phyloP scores from a whole-genome alignment of 306 rosid genomes.

The Purshia tridentata region DNA sequence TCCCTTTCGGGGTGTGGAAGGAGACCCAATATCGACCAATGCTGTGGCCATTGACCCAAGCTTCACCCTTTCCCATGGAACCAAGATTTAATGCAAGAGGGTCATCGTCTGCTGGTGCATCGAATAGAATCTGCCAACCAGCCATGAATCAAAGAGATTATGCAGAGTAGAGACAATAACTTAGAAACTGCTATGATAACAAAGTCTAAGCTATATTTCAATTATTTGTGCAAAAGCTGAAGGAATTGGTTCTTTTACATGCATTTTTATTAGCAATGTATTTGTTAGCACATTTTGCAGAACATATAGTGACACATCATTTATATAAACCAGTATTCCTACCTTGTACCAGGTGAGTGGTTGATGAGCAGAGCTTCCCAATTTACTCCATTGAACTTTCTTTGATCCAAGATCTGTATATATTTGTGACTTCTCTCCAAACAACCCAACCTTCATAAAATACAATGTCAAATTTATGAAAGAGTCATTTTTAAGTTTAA shows the following conservation, averaged over 20 bases:
- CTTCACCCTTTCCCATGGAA: constrained; percentile 88
- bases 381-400: constrained; percentile 52
- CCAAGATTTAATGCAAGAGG: constrained; percentile 73
- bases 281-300: too few species aligned
- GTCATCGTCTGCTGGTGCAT: constrained; percentile 61
- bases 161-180: constrained; percentile 1
- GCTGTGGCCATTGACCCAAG: constrained; percentile 74
- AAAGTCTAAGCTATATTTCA: background rate
- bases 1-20: constrained; percentile 60
- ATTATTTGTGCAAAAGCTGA: background rate
- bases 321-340: background rate
- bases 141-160: constrained; percentile 13
- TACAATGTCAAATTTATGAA: too few species aligned
- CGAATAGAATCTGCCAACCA: constrained; percentile 55
- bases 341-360: constrained; percentile 92
- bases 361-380: constrained; percentile 35
- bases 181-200: background rate
- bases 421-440: constrained; percentile 67
- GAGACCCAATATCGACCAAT: constrained; percentile 92
- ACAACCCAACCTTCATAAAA: constrained; percentile 60
- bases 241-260: background rate
- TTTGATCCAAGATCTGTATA: constrained; percentile 46
- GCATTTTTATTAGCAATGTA: background rate
- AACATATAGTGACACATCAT: too few species aligned
- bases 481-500: background rate